phyloP scores from a whole-genome alignment of 441 rosid species.

The Croton laevigatus region DNA sequence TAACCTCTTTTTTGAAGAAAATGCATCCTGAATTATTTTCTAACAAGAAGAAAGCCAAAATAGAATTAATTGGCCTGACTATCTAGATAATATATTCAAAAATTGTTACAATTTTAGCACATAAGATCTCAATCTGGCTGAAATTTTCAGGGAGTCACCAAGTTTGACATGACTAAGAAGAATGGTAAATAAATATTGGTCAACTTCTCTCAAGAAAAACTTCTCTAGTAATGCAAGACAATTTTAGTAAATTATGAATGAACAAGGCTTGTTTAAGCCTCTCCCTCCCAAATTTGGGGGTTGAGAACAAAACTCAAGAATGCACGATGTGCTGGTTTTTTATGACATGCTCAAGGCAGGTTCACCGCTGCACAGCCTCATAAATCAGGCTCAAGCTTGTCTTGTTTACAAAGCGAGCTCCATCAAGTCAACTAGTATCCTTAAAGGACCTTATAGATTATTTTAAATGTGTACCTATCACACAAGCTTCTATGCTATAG shows the following conservation, averaged over 20 bases:
- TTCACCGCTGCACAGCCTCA: background rate
- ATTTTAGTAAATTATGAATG: background rate
- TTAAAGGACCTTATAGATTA: background rate
- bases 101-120: background rate
- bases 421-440: background rate
- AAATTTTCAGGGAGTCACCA: background rate
- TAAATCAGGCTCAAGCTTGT: background rate
- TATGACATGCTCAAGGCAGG: background rate
- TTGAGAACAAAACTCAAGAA: background rate
- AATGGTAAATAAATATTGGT: background rate
- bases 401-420: background rate
- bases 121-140: background rate
- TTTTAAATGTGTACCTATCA: background rate
- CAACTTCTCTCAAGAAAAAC: background rate
- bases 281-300: background rate
- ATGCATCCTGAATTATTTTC: constrained; percentile 65
- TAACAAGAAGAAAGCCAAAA: constrained; percentile 17
- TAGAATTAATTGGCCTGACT: background rate
- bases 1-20: constrained; percentile 48
- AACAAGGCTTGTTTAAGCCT: background rate
- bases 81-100: background rate
- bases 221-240: background rate
- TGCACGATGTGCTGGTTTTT: background rate
- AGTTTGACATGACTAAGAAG: background rate
- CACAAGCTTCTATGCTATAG: background rate